Evolutionary conservation across 352 stramenopile genomes (phyloP).

Genomic region (Globisporangium yorkense): DNA sequence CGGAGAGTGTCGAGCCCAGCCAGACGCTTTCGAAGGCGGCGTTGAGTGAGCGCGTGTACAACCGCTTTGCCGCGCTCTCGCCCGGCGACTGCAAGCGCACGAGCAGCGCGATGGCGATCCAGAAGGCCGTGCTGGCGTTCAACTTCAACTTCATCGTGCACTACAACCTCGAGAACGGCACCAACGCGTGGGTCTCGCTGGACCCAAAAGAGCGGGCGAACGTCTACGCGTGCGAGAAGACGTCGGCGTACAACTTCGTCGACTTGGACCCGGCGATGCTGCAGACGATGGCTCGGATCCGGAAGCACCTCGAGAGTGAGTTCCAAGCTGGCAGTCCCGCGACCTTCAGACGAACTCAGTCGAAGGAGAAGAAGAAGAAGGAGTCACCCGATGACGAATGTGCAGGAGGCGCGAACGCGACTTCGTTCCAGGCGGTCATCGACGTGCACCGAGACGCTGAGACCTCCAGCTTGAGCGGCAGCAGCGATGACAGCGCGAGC

Average conservation of each 20-base stretch:
- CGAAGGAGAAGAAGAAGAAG: too few species aligned
- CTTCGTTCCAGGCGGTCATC: too few species aligned
- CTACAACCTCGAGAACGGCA: conserved; percentile 3
- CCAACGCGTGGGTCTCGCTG: conserved; percentile 5
- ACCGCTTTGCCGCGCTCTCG: conserved; percentile 1
- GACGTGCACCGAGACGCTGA: too few species aligned
- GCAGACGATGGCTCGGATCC: not conserved
- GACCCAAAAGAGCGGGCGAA: not conserved
- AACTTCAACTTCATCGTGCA: conserved; percentile 10
- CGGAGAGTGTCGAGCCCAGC: not conserved
- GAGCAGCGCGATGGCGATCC: not conserved
- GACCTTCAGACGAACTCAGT: too few species aligned
- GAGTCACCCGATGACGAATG: too few species aligned
- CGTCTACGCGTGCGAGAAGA: conserved; percentile 5
- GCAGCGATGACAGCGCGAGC: too few species aligned
- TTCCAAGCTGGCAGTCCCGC: too few species aligned
- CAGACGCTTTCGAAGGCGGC: not conserved
- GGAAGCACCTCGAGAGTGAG: not conserved
- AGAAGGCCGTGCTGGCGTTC: conserved; percentile 1
- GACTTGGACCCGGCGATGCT: conserved; percentile 5
- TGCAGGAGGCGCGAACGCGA: too few species aligned
- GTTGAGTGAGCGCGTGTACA: not conserved
- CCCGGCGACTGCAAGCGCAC: not conserved
- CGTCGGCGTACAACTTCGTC: conserved; percentile 4
- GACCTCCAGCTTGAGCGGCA: too few species aligned